A percentile compares a stretch with the other conserved stretches of the same genome.
Conservation (phyloP, 2,329 filamentous ascomycete genomes). For the Blastomyces emzantsi region DNA sequence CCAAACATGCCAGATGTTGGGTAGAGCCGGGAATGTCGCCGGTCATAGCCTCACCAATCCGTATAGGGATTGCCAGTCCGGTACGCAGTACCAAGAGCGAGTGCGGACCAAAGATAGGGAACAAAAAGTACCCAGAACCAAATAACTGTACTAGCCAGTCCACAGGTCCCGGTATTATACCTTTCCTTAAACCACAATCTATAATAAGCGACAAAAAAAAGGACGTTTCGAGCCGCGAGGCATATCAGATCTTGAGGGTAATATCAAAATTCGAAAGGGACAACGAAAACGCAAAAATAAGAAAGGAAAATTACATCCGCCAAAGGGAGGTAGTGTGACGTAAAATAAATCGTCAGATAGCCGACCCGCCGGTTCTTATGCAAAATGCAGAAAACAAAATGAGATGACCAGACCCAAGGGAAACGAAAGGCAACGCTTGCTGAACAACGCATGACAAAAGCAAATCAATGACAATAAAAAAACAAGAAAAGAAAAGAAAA, state of each 20-base stretch:
- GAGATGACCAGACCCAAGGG: constrained; percentile 18
- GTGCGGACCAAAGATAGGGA: constrained; percentile 33
- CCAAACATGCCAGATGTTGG: constrained; percentile 31
- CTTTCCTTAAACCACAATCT: constrained; percentile 13
- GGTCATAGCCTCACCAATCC: constrained; percentile 16
- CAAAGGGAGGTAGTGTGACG: constrained; percentile 24
- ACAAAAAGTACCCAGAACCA: constrained; percentile 15
- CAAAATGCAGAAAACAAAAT: constrained; percentile 24
- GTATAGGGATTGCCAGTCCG: constrained; percentile 27
- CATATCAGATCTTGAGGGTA: constrained; percentile 39
- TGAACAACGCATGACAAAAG: constrained; percentile 37
- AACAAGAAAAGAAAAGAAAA: constrained; percentile 31
- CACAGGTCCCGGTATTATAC: constrained; percentile 16
- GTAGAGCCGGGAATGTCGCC: constrained; percentile 17
- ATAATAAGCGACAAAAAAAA: constrained; percentile 26
- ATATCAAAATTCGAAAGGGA: constrained; percentile 35
- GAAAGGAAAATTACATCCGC: constrained; percentile 25
- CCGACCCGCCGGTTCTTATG: constrained; percentile 43
- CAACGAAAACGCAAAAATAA: constrained; percentile 13
- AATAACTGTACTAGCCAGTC: constrained; percentile 18
- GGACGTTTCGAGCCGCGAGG: constrained; percentile 41
- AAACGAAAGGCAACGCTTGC: constrained; percentile 43
- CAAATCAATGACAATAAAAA: constrained; percentile 20
- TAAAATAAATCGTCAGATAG: constrained; percentile 38
- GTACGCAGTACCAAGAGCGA: constrained; percentile 32